These are phyloP conservation scores for Daldinia grandis DNA, from an alignment of 495 filamentous ascomycete species.

Conservation along the genomic window DNA sequence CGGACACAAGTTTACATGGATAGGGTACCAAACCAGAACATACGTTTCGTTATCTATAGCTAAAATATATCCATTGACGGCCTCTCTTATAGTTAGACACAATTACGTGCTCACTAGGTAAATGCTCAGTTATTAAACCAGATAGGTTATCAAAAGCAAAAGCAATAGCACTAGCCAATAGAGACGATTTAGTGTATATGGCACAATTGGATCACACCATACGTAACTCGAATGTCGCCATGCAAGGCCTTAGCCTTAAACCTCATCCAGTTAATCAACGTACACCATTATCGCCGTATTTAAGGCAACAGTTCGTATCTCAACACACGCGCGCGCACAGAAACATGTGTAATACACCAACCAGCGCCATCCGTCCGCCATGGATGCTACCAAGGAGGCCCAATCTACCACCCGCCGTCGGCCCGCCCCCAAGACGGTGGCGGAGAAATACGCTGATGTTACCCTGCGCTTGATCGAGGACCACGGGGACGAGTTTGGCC, in stretches of 20 bases:
- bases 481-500: neutral
- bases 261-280: neutral
- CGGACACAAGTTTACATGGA: no score
- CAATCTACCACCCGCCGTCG: neutral
- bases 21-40: no score
- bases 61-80: no score
- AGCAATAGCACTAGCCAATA: neutral
- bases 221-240: neutral
- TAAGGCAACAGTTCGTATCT: neutral
- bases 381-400: neutral
- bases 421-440: neutral
- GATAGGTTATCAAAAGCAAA: no score
- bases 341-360: neutral
- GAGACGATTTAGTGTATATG: neutral
- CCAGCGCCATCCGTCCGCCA: neutral
- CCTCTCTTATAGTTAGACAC: no score
- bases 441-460: neutral
- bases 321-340: neutral
- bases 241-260: neutral
- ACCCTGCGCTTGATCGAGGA: neutral
- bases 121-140: no score
- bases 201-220: neutral
- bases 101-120: no score
- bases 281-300: neutral
- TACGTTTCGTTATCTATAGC: no score